phyloP scores from a whole-genome alignment of 2,329 filamentous ascomycete genomes.

The Cladorrhinum sp. region DNA sequence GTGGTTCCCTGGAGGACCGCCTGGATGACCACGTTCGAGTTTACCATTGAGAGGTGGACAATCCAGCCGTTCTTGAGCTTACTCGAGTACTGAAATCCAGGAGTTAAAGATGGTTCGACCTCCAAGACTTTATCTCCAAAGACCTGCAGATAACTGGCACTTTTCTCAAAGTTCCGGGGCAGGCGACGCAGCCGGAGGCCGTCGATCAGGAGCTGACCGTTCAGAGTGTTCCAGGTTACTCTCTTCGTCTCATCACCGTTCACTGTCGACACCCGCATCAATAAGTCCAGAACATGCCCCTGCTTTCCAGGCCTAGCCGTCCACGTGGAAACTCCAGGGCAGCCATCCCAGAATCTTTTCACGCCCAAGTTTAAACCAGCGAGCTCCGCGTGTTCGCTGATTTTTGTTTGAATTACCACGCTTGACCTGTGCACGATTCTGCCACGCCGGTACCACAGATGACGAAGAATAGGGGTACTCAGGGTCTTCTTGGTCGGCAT shows the following conservation, averaged over 20 bases:
- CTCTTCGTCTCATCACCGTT: constrained; percentile 8
- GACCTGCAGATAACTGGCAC: constrained; percentile 40
- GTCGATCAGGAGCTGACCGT: constrained; percentile 50
- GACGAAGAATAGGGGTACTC: constrained; percentile 7
- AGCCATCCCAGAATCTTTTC: constrained; percentile 29
- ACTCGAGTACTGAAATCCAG: constrained; percentile 41
- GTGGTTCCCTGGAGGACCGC: neutral
- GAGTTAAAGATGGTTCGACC: constrained; percentile 38
- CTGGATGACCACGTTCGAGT: constrained; percentile 28
- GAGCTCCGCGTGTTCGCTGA: constrained; percentile 13
- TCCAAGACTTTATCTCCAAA: constrained; percentile 44
- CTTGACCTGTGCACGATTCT: constrained; percentile 23
- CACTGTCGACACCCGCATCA: neutral
- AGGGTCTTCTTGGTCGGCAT: neutral
- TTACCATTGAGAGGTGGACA: constrained; percentile 36
- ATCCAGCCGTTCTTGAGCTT: constrained; percentile 29
- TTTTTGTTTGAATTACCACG: constrained; percentile 12
- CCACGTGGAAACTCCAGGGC: constrained; percentile 23
- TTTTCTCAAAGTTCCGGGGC: constrained; percentile 41
- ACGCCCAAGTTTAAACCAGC: constrained; percentile 30
- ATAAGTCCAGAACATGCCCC: constrained; percentile 17
- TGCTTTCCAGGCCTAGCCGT: constrained; percentile 14
- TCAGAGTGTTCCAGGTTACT: constrained; percentile 50
- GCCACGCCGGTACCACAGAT: constrained; percentile 29
- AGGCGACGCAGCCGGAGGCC: constrained; percentile 47